Evolutionary conservation across 345 rosid species (phyloP).

Genomic region (Populus davidiana): DNA sequence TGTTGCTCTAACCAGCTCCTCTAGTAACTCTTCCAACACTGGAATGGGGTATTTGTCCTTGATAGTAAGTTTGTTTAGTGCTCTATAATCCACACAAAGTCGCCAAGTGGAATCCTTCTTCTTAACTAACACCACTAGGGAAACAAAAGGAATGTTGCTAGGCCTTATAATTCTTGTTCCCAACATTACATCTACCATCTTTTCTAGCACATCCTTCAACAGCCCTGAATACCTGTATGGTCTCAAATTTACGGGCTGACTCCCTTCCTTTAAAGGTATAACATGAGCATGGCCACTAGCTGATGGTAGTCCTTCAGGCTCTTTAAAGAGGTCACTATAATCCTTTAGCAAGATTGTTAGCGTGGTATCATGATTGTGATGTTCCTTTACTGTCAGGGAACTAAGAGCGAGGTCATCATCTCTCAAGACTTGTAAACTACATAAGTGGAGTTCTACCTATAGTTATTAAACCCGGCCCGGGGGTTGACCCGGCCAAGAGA

Average conservation of each 20-base stretch:
- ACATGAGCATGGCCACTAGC: not conserved
- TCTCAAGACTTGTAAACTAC: no score
- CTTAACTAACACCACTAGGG: not conserved
- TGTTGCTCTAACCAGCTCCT: not conserved
- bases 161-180: not conserved
- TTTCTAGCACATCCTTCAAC: not conserved
- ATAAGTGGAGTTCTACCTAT: no score
- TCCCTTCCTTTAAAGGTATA: not conserved
- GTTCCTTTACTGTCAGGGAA: no score
- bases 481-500: no score
- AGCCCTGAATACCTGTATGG: not conserved
- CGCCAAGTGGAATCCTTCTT: not conserved
- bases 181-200: not conserved
- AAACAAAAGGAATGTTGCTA: not conserved
- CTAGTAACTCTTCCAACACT: not conserved
- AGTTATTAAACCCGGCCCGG: no score
- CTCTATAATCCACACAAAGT: not conserved
- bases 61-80: not conserved
- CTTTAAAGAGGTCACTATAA: no score
- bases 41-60: not conserved
- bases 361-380: no score
- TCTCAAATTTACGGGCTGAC: not conserved
- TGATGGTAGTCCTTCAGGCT: no score
- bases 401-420: no score
- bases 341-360: no score